Evolutionary conservation across 768 basidiomycete species (phyloP), one percentile per base, ranked within the genome.

Genomic region (Crucibulum laeve): DNA sequence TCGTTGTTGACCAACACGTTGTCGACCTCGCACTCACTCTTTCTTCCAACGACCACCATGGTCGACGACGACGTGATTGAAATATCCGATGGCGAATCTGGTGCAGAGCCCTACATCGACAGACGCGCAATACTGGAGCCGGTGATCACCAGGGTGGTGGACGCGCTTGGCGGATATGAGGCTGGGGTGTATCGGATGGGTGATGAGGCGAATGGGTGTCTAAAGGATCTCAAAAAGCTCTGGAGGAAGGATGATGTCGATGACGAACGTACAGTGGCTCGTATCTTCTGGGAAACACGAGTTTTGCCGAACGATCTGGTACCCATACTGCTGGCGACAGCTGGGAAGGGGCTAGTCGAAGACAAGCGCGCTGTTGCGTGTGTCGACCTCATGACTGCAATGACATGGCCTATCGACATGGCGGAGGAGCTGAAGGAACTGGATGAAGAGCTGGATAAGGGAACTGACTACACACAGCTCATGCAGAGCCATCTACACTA

Each of bases 381-480:
- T 50, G 84, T 82, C 5, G 96, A 98, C 59, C 70, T 99, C 18
- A 84, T 98, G 59, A 89, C 91, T 0, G 93, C 94, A 0, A 90
- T 99, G 89, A 98, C 95, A 1, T 99, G 96, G 96, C 96, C 96
- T 0, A 95, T 99, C 42, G 91, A 98, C 62, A 71, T 98, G 49
- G 88, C 91, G 0, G 88, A 91, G 55, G 96, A 98, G 63, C 71
- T 99, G 50, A 88, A 87, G 54, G 96, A 98, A 57, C 79, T 97
- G 42, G 84, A 87, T 57, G 88, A 92, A 34, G 88, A 85, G 28
- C 52, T 80, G 15, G 88, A 89, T 62, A 80, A 77, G 47, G 80
- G 84, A 14, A 80, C 90, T 13, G 96, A 99, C 60, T 98, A 93
- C 63, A 91, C 91, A 0, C 82, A 85, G 47, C 75, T 98, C 5